Evolutionary conservation across 768 basidiomycete genomes (phyloP).

Genomic region (Leccinum rimulosum): DNA sequence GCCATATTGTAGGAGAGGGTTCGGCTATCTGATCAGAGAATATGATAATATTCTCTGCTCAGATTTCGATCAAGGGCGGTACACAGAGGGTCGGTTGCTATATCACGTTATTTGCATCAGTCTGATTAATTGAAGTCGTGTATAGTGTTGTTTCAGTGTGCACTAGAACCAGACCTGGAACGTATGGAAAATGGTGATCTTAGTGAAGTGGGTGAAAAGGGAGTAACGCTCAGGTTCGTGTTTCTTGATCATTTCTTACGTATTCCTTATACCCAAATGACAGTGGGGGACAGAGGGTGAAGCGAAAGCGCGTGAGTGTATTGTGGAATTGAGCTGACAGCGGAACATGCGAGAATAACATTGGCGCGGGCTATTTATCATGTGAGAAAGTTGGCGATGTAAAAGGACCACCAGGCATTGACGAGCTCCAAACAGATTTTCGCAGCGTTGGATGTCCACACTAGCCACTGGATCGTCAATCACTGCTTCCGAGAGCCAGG

Average conservation of each 20-base stretch:
- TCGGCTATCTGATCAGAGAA: neutral
- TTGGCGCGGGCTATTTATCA: slow-evolving; percentile 62
- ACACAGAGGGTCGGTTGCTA: slow-evolving; percentile 1
- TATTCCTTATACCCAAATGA: neutral
- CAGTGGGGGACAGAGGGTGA: slow-evolving; percentile 15
- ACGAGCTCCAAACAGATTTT: slow-evolving; percentile 29
- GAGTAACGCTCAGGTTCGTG: slow-evolving; percentile 47
- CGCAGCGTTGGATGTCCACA: slow-evolving; percentile 59
- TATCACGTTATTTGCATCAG: neutral
- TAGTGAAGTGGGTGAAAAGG: slow-evolving; percentile 73
- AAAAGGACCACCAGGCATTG: neutral
- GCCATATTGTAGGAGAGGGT: no score
- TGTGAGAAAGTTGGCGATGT: slow-evolving; percentile 29
- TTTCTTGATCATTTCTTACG: neutral
- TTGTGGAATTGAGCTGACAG: neutral
- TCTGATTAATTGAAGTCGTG: neutral
- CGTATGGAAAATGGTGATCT: slow-evolving; percentile 57
- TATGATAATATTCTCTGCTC: slow-evolving; percentile 13
- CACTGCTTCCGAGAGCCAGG: slow-evolving; percentile 36
- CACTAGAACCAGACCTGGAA: slow-evolving; percentile 41
- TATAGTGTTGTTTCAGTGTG: slow-evolving; percentile 38
- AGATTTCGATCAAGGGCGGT: slow-evolving; percentile 5
- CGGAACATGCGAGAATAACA: slow-evolving; percentile 43
- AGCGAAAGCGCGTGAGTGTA: neutral
- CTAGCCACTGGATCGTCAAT: slow-evolving; percentile 47